Base-by-base conservation (phyloP, 2,329 filamentous ascomycete genomes). In the Esteya vermicola region DNA sequence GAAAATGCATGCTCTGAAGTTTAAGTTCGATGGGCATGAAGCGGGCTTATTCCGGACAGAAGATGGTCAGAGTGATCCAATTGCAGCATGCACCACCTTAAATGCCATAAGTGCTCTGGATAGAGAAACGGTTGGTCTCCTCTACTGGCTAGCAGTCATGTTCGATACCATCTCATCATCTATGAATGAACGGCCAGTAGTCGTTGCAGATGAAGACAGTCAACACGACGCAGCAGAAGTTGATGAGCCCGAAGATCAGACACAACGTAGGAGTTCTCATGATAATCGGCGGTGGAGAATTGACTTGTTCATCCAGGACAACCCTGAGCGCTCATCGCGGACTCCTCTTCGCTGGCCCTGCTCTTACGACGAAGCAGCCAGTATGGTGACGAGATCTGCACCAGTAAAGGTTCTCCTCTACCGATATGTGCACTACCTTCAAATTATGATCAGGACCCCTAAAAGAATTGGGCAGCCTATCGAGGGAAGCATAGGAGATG, bases 91-190 rank as follows among this genome's bases (percentile, higher is more conserved):
- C 21, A 6, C 6, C 36, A 4, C n/a, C n/a, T n/a, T n/a, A n/a
- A n/a, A n/a, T n/a, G n/a, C n/a, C n/a, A n/a, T n/a, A n/a, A n/a
- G n/a, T n/a, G n/a, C n/a, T n/a, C 44, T 48, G 19, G 56, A 62
- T 5, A 51, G 52, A 6, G 51, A 61, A 9, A 74, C 72, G 0
- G 57, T 75, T 21, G 61, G 67, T 12, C 53, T 75, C 10, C 49
- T 75, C 3, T 75, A 69, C 48, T 76, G 72, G 72, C 55, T 76
- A 14, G 67, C 65, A 0, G 57, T 74, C 34, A 75, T 75, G 70
- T 68, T 72, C 36, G 71, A 75, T 47, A 75, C 70, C 0, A 52
- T 74, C 9, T 70, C 67, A 0, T 63, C 71, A 0, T 68, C 68
- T 1, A 70, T 75, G 59, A 61, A 67, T 38, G 49, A 52, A 32